These are phyloP conservation scores for Tylopilus balloui DNA, from an alignment of 768 basidiomycete species.

Conservation along the genomic window DNA sequence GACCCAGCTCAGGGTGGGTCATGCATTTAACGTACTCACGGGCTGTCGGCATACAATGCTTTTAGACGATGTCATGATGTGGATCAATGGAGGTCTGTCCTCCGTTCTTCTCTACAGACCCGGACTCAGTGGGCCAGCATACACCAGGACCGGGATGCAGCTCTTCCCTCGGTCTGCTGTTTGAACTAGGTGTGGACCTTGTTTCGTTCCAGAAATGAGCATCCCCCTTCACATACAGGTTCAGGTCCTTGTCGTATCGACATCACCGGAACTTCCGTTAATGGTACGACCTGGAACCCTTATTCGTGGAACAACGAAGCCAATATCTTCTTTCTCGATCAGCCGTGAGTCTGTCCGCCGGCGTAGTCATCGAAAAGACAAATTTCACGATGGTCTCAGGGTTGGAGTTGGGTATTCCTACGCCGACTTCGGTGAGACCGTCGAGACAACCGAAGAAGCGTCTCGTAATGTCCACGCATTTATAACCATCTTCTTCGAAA, in stretches of 20 bases:
- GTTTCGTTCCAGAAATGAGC: conserved; percentile 11
- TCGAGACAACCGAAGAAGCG: conserved; percentile 77
- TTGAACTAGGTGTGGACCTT: conserved; percentile 44
- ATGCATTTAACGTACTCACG: not conserved
- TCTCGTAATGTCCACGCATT: conserved; percentile 73
- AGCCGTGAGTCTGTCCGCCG: conserved; percentile 36
- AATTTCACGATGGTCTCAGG: conserved; percentile 25
- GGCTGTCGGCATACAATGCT: not conserved
- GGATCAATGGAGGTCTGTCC: conserved; percentile 58
- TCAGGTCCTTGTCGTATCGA: conserved; percentile 60
- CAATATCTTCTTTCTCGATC: conserved; percentile 71
- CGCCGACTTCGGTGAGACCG: conserved; percentile 61
- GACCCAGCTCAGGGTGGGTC: conserved; percentile 37
- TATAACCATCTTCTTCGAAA: conserved; percentile 74
- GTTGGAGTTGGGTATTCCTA: conserved; percentile 73
- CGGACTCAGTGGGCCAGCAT: not conserved
- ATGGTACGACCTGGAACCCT: conserved; percentile 61
- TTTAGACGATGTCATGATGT: conserved; percentile 63
- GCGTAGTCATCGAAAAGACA: not conserved
- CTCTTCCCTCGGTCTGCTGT: conserved; percentile 52
- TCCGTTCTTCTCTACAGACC: conserved; percentile 1
- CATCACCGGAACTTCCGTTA: conserved; percentile 48
- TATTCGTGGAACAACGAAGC: conserved; percentile 62
- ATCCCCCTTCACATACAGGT: conserved; percentile 24
- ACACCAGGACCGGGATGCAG: conserved; percentile 53